Conservation (phyloP, 768 basidiomycete species). For the Psilocybe azurescens region DNA sequence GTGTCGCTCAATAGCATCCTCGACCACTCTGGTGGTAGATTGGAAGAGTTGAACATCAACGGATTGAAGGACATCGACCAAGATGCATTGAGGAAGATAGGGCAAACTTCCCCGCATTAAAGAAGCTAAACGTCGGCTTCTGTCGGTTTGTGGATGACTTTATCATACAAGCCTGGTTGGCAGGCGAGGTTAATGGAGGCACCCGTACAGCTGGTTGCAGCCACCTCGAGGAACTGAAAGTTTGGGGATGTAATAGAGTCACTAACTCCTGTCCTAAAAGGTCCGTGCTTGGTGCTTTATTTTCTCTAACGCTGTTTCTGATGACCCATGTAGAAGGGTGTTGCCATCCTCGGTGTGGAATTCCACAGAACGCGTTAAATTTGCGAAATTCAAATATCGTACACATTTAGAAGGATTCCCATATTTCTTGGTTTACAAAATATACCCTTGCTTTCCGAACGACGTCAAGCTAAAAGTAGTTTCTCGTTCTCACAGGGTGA, state of each 20-base stretch:
- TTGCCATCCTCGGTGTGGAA: constrained; percentile 21
- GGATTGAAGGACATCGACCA: constrained; percentile 71
- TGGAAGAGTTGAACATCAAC: constrained; percentile 74
- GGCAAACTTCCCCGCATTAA: constrained; percentile 45
- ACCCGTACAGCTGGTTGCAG: constrained; percentile 37
- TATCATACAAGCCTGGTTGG: constrained; percentile 71
- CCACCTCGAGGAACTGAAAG: constrained; percentile 49
- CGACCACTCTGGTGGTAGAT: constrained; percentile 61
- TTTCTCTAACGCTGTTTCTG: background rate
- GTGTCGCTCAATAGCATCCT: constrained; percentile 68
- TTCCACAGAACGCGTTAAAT: constrained; percentile 17
- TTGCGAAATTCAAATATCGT: background rate
- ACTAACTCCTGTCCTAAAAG: constrained; percentile 45
- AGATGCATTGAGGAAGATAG: constrained; percentile 43
- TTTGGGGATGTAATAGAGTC: constrained; percentile 61
- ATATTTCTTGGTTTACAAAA: background rate
- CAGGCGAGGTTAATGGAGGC: constrained; percentile 33
- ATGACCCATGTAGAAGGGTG: constrained; percentile 17
- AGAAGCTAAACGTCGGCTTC: constrained; percentile 81
- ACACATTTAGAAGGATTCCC: too few species aligned
- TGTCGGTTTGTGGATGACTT: constrained; percentile 86
- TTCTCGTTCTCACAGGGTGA: background rate
- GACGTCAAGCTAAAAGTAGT: background rate
- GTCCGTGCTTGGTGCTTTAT: constrained; percentile 28
- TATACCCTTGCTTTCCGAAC: background rate